These are phyloP conservation scores for Selaginella moellendorffii DNA, from an alignment of 75 land plant species.

Conservation along the genomic window DNA sequence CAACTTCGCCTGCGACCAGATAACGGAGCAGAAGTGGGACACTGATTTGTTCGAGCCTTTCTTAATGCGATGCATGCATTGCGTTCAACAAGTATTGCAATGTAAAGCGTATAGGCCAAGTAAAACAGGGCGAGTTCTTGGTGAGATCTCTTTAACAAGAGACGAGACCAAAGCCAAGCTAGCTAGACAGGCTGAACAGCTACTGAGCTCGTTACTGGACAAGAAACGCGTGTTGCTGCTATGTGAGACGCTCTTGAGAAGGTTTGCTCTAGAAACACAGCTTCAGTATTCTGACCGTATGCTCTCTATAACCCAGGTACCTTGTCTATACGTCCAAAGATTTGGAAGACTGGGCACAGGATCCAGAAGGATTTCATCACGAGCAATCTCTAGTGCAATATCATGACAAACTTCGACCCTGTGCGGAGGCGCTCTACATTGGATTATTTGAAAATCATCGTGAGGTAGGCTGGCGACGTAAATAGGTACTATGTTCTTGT, in stretches of 20 bases:
- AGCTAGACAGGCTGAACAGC: slow-evolving; percentile 42
- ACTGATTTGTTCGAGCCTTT: slow-evolving; percentile 51
- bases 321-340: slow-evolving; percentile 60
- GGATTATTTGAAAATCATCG: slow-evolving; percentile 83
- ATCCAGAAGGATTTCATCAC: slow-evolving; percentile 89
- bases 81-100: slow-evolving; percentile 64
- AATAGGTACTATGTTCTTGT: not conserved
- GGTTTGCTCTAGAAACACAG: no score
- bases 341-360: slow-evolving; percentile 79
- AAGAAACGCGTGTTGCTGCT: slow-evolving; percentile 57
- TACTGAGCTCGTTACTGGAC: slow-evolving; percentile 44
- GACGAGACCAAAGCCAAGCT: slow-evolving; percentile 62
- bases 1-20: slow-evolving; percentile 67
- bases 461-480: slow-evolving; percentile 31
- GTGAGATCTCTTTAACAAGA: slow-evolving; percentile 36
- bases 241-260: slow-evolving; percentile 70
- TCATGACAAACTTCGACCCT: slow-evolving; percentile 83
- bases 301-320: slow-evolving; percentile 38
- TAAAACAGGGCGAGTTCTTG: slow-evolving; percentile 58
- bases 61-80: slow-evolving; percentile 79
- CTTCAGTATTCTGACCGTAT: not conserved
- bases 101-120: slow-evolving; percentile 72
- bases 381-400: slow-evolving; percentile 94
- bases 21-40: slow-evolving; percentile 50
- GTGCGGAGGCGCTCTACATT: slow-evolving; percentile 96